These are phyloP conservation scores for Cenococcum geophilum DNA, from an alignment of 495 filamentous ascomycete genomes.

Conservation along the genomic window DNA sequence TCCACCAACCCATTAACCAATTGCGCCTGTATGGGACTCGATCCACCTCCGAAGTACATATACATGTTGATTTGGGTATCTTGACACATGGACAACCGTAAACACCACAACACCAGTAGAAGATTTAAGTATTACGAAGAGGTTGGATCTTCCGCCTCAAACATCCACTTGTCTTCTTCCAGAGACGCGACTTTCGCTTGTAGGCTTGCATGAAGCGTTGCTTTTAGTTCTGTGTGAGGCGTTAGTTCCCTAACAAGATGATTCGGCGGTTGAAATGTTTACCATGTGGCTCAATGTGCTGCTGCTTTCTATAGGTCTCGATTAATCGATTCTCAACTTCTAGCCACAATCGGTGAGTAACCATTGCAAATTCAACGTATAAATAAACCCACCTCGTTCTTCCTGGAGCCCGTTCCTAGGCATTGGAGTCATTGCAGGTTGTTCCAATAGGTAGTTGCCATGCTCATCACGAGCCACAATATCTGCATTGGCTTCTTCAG, in stretches of 20 bases:
- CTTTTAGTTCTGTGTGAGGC: conserved; percentile 54
- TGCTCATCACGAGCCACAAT: conserved; percentile 71
- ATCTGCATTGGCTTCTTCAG: conserved; percentile 52
- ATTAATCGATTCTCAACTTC: conserved; percentile 48
- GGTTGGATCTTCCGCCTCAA: conserved; percentile 56
- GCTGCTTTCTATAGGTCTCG: conserved; percentile 45
- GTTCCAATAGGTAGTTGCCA: conserved; percentile 65
- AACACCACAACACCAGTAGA: background rate
- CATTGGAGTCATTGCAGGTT: conserved; percentile 49
- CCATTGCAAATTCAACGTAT: background rate
- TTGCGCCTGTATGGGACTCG: too few species aligned
- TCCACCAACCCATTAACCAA: background rate
- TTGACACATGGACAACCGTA: background rate
- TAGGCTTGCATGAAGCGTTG: conserved; percentile 61
- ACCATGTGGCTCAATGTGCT: conserved; percentile 65
- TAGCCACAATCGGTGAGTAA: background rate
- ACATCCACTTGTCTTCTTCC: conserved; percentile 87
- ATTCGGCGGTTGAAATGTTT: conserved; percentile 17
- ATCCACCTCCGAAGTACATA: too few species aligned
- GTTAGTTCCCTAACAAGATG: conserved; percentile 25
- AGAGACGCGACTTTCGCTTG: conserved; percentile 63
- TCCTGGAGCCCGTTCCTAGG: conserved; percentile 45
- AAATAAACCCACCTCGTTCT: conserved; percentile 20
- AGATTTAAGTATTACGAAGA: background rate
- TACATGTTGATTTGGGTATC: background rate